Evolutionary conservation across 805 yeast genomes (phyloP).

Genomic region (Candida sakaeoensis): DNA sequence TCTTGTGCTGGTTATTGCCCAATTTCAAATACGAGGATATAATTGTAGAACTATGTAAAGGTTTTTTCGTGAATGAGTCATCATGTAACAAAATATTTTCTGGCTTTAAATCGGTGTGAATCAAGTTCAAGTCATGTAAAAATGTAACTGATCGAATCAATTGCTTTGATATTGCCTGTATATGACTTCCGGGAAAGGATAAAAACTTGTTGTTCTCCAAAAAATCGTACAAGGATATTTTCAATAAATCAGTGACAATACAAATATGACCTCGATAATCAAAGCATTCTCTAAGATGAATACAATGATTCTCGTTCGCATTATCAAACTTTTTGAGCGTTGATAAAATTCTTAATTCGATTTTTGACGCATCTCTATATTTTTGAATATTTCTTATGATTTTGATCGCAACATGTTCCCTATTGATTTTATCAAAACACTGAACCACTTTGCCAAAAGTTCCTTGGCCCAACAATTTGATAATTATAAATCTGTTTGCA

Average conservation of each 20-base stretch:
- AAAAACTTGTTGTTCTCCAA: slow-evolving; percentile 76
- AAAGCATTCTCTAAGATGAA: slow-evolving; percentile 82
- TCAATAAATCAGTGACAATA: slow-evolving; percentile 83
- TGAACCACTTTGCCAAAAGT: slow-evolving; percentile 88
- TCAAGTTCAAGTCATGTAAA: slow-evolving; percentile 81
- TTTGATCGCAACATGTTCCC: slow-evolving; percentile 78
- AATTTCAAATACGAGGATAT: slow-evolving; percentile 29
- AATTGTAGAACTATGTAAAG: slow-evolving; percentile 29
- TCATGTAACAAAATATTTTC: slow-evolving; percentile 79
- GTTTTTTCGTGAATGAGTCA: slow-evolving; percentile 41
- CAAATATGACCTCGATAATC: slow-evolving; percentile 94
- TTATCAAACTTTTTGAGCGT: slow-evolving; percentile 73
- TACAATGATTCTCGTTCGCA: slow-evolving; percentile 65
- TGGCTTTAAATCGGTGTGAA: slow-evolving; percentile 96
- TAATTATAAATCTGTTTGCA: slow-evolving; percentile 72
- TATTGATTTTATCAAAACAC: slow-evolving; percentile 64
- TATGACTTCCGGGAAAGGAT: slow-evolving; percentile 93
- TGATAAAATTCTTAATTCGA: slow-evolving; percentile 79
- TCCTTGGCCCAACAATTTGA: slow-evolving; percentile 79
- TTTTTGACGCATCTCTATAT: slow-evolving; percentile 92
- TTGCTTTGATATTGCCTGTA: slow-evolving; percentile 85
- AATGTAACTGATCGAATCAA: slow-evolving; percentile 80
- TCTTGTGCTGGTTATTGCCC: slow-evolving; percentile 12
- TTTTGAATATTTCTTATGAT: slow-evolving; percentile 89
- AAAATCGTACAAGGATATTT: slow-evolving; percentile 85